Conservation (phyloP, 495 filamentous ascomycete genomes). For the Rostrohypoxylon terebratum region DNA sequence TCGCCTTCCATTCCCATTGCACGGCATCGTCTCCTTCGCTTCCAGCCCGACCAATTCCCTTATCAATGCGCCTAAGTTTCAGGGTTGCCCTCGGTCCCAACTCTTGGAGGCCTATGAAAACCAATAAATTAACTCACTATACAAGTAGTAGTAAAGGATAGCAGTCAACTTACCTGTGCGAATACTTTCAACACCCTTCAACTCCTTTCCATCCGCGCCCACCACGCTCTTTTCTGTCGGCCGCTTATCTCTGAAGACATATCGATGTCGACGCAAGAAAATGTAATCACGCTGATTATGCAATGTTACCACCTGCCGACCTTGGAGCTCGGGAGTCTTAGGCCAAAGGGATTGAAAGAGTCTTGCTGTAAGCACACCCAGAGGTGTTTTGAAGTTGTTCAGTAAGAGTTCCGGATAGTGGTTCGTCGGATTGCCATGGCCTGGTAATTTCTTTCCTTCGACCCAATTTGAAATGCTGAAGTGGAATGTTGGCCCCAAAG, state of each 20-base stretch:
- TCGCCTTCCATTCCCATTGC: conserved; percentile 94
- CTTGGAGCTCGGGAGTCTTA: conserved; percentile 80
- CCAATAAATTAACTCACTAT: not conserved
- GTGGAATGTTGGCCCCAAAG: conserved; percentile 87
- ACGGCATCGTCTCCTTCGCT: conserved; percentile 74
- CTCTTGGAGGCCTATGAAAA: conserved; percentile 46
- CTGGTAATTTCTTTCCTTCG: conserved; percentile 83
- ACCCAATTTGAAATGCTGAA: conserved; percentile 82
- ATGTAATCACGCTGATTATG: conserved; percentile 98
- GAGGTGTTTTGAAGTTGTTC: conserved; percentile 93
- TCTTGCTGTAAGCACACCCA: conserved; percentile 89
- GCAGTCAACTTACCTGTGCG: conserved; percentile 68
- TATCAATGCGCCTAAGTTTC: conserved; percentile 84
- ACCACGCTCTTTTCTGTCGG: conserved; percentile 87
- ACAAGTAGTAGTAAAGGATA: not conserved
- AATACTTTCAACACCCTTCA: conserved; percentile 84
- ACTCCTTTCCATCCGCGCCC: conserved; percentile 86
- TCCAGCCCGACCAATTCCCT: conserved; percentile 83
- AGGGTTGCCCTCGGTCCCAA: conserved; percentile 46
- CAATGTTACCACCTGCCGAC: conserved; percentile 84
- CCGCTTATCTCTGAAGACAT: conserved; percentile 89
- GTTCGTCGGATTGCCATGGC: conserved; percentile 87
- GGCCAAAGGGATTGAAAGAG: conserved; percentile 88
- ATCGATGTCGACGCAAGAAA: conserved; percentile 89
- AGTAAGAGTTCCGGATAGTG: conserved; percentile 94